These are phyloP conservation scores for Chondrus crispus DNA, from an alignment of 23 red algal genomes.

Conservation along the genomic window DNA sequence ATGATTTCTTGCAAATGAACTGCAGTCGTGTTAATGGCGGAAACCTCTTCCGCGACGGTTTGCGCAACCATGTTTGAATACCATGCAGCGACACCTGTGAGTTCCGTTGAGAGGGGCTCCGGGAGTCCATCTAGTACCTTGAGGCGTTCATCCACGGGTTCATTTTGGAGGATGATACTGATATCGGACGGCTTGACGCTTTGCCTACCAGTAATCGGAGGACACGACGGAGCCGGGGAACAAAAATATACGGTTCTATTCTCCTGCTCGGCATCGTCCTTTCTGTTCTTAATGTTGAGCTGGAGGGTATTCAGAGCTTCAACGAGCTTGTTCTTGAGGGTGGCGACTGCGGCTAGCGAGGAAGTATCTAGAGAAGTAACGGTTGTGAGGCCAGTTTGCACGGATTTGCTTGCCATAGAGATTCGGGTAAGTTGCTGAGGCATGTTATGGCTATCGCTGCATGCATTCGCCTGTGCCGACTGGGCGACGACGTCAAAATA, in stretches of 20 bases:
- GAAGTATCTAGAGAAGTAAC: slow-evolving; percentile 24
- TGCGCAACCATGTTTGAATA: slow-evolving; percentile 54
- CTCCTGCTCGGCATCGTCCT: slow-evolving; percentile 50
- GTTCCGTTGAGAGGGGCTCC: background rate
- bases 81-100: background rate
- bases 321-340: slow-evolving; percentile 12
- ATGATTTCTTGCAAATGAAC: slow-evolving; percentile 30
- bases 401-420: background rate
- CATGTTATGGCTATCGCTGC: slow-evolving; percentile 25
- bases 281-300: background rate
- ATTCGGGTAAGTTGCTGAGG: slow-evolving; percentile 32
- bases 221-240: background rate
- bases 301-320: background rate
- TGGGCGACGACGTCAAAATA: slow-evolving; percentile 62
- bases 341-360: background rate
- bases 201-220: slow-evolving; percentile 11
- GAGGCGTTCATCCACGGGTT: slow-evolving; percentile 38
- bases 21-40: slow-evolving; percentile 14
- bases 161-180: background rate
- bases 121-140: background rate
- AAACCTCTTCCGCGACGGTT: background rate
- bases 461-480: slow-evolving; percentile 31
- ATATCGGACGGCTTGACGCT: slow-evolving; percentile 37
- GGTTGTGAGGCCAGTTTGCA: background rate
- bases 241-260: slow-evolving; percentile 57